Evolutionary conservation across 169 alveolate species (phyloP), one percentile per base, ranked within the genome.

Genomic region (Plasmodium cynomolgi): DNA sequence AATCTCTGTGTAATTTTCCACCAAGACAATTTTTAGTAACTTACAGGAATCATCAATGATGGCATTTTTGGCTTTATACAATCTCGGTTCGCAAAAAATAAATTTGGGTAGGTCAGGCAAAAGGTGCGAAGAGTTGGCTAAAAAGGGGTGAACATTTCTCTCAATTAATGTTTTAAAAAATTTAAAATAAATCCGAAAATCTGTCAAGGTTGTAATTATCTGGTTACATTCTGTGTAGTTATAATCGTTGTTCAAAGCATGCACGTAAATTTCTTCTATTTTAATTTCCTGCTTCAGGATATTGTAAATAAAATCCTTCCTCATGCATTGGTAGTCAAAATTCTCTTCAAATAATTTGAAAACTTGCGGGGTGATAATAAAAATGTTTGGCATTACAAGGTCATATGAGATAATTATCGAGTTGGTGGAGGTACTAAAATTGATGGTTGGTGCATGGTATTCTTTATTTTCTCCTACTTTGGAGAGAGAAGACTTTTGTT

Each of bases 211-310:
- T n/a, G 77, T 81, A 29, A 90, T 90, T 17, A 90, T 90, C 15
- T 90, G 84, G 72, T 90, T 90, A 81, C 94, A 90, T 58, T 90
- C 94, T 17, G 94, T 80, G 54, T 80, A 90, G 34, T 90, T 90
- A 47, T 80, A 41, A 80, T 90, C 94, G 50, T 81, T 62, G 72
- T 90, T 80, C 74, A 90, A 80, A 41, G 50, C 72, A 29, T 90
- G 90, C 34, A 90, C 90, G 47, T 90, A 90, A 37, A 90, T 90
- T 81, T 90, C 94, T 68, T 90, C 94, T 62, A 90, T 79, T 58
- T 90, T 90, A 56, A 90, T 90, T 90, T 90, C 94, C 82, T 90
- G 94, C 47, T 80, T 90, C 23, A 90, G 58, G 68, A 90, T 90
- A 33, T 90, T 90, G 73, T 90, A 90, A 6, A 90, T 90, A 41